phyloP scores from a whole-genome alignment of 179 eudicot genomes.

The Nepenthes alata region DNA sequence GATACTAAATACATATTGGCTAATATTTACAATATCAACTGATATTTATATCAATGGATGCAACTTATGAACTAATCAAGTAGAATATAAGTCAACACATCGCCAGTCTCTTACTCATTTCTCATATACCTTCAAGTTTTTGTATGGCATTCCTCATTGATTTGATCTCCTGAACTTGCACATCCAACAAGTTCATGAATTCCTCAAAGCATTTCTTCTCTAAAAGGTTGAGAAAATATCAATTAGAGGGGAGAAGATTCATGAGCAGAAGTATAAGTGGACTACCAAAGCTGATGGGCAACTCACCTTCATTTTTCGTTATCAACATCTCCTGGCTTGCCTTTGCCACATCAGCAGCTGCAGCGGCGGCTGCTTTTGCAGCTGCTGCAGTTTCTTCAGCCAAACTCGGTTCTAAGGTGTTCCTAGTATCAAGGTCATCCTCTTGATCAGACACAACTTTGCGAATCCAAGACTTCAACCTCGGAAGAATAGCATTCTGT shows the following conservation, averaged over 20 bases:
- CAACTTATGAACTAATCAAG: too few relatives aligned
- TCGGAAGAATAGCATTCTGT: constrained; percentile 67
- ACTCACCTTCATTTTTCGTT: constrained; percentile 59
- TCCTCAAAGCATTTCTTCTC: constrained; percentile 64
- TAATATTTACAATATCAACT: too few relatives aligned
- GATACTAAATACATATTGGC: too few relatives aligned
- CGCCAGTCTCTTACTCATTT: neutral
- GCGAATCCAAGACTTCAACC: constrained; percentile 90
- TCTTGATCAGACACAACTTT: constrained; percentile 58
- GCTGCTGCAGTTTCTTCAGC: constrained; percentile 87
- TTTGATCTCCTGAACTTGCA: constrained; percentile 78
- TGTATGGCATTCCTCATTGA: constrained; percentile 52
- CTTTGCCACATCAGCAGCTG: constrained; percentile 87
- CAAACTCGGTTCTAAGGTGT: constrained; percentile 36
- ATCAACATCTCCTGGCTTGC: constrained; percentile 81
- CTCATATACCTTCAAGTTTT: constrained; percentile 58
- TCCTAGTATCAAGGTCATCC: constrained; percentile 21
- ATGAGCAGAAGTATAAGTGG: neutral
- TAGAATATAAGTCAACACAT: too few relatives aligned
- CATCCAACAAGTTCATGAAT: constrained; percentile 51
- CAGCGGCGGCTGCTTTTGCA: constrained; percentile 86
- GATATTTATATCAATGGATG: too few relatives aligned
- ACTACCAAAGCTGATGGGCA: neutral
- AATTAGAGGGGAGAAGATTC: neutral
- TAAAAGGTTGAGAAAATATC: constrained; percentile 7